Evolutionary conservation across 495 filamentous ascomycete species (phyloP), one percentile per base, ranked within the genome.

Genomic region (Penicillium samsonianum): DNA sequence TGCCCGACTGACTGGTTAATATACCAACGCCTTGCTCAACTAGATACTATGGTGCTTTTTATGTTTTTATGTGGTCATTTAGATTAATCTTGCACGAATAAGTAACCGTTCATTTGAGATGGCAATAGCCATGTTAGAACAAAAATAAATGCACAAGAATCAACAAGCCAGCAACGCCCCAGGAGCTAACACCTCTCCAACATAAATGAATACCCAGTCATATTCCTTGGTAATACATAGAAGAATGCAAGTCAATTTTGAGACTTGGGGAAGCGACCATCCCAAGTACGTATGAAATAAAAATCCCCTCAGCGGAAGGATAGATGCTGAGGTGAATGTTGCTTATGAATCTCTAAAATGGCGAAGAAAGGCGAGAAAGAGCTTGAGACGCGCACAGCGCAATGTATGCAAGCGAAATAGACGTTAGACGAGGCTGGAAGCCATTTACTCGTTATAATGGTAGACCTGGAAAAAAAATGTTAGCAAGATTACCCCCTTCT

Each of bases 361-460:
- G 35, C 33, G 14, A 7, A 8, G 11, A 43, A 2, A 42, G 23
- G 2, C 22, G 38, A 40, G 14, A 52, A 40, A 40, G 23, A 19
- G 16, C 6, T 7, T 16, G 23, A 41, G 33, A 41, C 40, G 50
- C 52, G 52, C 52, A 35, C 52, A 55, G 52, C 52, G 52, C 52
- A 30, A 12, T 17, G 16, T 14, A 55, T 55, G 52, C 52, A 55
- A 20, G 5, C 19, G 17, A 48, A 48, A 20, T 11, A 48, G 30
- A 31, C 17, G 5, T 7, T 17, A n/a, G 17, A 26, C 49, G 23
- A 37, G 35, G 14, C n/a, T 41, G 26, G 4, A 23, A 30, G 9
- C 38, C 46, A 42, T 49, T 82, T 81, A 94, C 77, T 94, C 90
- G 70, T 94, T 92, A 76, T 91, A 92, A 73, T 94, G 90, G 71